Conservation (phyloP, 192 early-diverging fungal species). For the Kickxella alabastrina region DNA sequence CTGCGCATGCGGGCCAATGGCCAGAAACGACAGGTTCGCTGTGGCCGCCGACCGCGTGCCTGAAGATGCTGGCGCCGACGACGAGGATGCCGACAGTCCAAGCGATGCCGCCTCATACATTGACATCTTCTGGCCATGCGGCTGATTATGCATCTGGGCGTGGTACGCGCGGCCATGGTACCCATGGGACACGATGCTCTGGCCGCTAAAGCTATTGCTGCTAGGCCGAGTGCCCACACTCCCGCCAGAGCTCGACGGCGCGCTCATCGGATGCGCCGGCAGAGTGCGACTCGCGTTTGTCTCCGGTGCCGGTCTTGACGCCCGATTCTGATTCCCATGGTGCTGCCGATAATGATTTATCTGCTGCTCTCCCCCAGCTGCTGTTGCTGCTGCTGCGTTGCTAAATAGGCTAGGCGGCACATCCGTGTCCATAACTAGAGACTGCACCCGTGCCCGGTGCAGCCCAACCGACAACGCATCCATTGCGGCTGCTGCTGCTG, state of each 20-base stretch:
- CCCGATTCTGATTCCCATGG: too few species aligned
- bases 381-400: constrained; percentile 3
- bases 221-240: constrained; percentile 33
- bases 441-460: constrained; percentile 49
- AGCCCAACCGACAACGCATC: constrained; percentile 33
- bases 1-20: constrained; percentile 8
- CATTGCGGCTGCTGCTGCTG: constrained; percentile 9
- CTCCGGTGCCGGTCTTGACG: constrained; percentile 36
- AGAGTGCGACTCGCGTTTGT: constrained; percentile 12
- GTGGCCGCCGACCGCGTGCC: constrained; percentile 20
- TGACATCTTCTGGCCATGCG: not conserved
- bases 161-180: too few species aligned
- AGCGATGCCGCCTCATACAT: constrained; percentile 7
- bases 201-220: constrained; percentile 46
- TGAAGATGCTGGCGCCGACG: constrained; percentile 43
- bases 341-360: too few species aligned
- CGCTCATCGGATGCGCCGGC: constrained; percentile 26
- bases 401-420: constrained; percentile 8
- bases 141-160: too few species aligned
- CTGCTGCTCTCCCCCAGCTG: too few species aligned
- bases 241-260: constrained; percentile 12
- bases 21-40: not conserved
- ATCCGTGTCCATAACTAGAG: constrained; percentile 19
- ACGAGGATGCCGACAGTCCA: constrained; percentile 19
- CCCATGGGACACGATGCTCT: too few species aligned